Evolutionary conservation across 306 rosid species (phyloP).

Genomic region (Herpetospermum pedunculosum): DNA sequence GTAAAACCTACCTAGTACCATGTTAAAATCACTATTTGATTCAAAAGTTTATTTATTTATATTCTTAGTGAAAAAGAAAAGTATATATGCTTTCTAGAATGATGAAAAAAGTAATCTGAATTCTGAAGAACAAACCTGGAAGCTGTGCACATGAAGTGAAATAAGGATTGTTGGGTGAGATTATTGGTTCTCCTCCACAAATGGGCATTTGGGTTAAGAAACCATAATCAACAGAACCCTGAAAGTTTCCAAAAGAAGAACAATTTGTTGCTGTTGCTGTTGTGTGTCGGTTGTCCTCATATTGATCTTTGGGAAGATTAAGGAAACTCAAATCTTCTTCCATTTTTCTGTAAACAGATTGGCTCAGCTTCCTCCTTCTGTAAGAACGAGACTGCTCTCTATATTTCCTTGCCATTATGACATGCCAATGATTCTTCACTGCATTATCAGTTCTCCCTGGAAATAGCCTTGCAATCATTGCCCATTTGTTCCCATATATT

Average conservation of each 20-base stretch:
- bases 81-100: too few species aligned
- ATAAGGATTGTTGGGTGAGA: slow-evolving; percentile 14
- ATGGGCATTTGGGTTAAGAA: slow-evolving; percentile 24
- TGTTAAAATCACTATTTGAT: too few species aligned
- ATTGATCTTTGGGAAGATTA: slow-evolving; percentile 14
- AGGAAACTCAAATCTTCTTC: slow-evolving; percentile 34
- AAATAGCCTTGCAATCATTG: slow-evolving; percentile 91
- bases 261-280: not conserved
- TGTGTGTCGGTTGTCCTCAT: slow-evolving; percentile 1
- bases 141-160: slow-evolving; percentile 28
- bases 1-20: too few species aligned
- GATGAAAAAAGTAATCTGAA: not conserved
- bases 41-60: too few species aligned
- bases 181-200: slow-evolving; percentile 24
- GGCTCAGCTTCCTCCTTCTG: slow-evolving; percentile 65
- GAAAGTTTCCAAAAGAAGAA: slow-evolving; percentile 31
- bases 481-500: slow-evolving; percentile 97
- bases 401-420: slow-evolving; percentile 89
- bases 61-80: too few species aligned
- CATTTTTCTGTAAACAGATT: slow-evolving; percentile 47
- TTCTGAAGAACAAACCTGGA: slow-evolving; percentile 33
- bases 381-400: slow-evolving; percentile 87
- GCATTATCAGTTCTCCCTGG: slow-evolving; percentile 98
- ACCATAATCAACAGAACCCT: slow-evolving; percentile 24
- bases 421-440: slow-evolving; percentile 99